Evolutionary conservation across 2,329 filamentous ascomycete species (phyloP), one percentile per base, ranked within the genome.

Genomic region (Penicillium sp.): DNA sequence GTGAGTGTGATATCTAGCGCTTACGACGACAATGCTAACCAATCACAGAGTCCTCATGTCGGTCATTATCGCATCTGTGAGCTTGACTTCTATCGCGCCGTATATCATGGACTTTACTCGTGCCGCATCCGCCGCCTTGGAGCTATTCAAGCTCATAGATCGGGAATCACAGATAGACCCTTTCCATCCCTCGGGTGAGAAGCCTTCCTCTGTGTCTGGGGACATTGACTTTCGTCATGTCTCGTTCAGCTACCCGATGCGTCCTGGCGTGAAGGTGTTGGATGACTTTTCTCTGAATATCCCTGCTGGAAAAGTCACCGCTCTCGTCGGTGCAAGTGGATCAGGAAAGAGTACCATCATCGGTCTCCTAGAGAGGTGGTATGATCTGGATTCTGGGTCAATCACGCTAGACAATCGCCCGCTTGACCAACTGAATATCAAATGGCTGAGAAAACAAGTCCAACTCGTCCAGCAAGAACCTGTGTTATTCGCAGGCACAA

Each of bases 391-490:
- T 11, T 18, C 23, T 10, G 79, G 77, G 1, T 65, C 58, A 2
- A 72, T 85, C 30, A 62, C 64, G 0, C 74, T 79, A 3, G 74
- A 71, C 25, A 72, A 68, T 1, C 71, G 74, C 26, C 60, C 73
- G 15, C 62, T 85, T 13, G 55, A 58, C 13, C 69, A 76, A 2
- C 67, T 84, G 14, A 71, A 85, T 22, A 50, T 84, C 23, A 80
- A 78, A 46, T 86, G 71, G 48, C 77, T 75, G 61, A 68, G 76
- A 29, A 62, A 65, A 2, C 60, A 71, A 22, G 82, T 84, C 41
- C 77, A 79, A 0, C 66, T 84, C 4, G 80, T 84, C 3, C 77
- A 82, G 44, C 80, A 84, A 51, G 79, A 84, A 40, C 79, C 79
- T 0, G 80, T 81, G 39, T 65, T 84, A 1, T 84, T 84, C 59